Evolutionary conservation across 106 monocot genomes (phyloP).

Genomic region (Alisma plantagoaquatica): DNA sequence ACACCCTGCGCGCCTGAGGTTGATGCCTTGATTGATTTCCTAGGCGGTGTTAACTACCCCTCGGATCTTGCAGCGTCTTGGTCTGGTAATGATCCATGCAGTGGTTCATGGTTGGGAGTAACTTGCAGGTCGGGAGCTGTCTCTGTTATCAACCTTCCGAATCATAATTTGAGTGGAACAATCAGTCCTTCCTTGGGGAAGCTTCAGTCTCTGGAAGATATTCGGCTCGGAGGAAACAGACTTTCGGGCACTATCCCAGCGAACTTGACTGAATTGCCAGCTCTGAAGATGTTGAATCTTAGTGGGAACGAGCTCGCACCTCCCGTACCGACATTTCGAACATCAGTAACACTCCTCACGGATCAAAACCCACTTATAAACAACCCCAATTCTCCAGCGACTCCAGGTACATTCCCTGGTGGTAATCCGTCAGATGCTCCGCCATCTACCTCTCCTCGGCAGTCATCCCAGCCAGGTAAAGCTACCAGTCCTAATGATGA

Average conservation of each 20-base stretch:
- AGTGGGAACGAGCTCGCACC: conserved; percentile 54
- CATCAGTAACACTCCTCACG: conserved; percentile 26
- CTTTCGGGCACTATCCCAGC: conserved; percentile 49
- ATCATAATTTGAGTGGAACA: conserved; percentile 39
- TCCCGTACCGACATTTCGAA: conserved; percentile 48
- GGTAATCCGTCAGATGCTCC: background rate
- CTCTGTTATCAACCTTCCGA: conserved; percentile 26
- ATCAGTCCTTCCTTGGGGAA: conserved; percentile 50
- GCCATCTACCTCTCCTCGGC: no score
- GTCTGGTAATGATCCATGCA: conserved; percentile 67
- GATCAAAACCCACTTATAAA: conserved; percentile 39
- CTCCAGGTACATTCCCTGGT: no score
- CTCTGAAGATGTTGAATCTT: conserved; percentile 38
- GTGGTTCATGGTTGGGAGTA: conserved; percentile 32
- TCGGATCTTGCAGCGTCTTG: conserved; percentile 30
- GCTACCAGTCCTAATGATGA: no score
- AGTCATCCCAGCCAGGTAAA: no score
- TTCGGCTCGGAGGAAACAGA: conserved; percentile 50
- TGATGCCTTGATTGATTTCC: conserved; percentile 46
- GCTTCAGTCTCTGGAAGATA: conserved; percentile 27
- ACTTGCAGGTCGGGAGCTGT: conserved; percentile 37
- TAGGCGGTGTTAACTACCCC: conserved; percentile 46
- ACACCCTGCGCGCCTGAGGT: conserved; percentile 41
- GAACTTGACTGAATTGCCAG: conserved; percentile 34
- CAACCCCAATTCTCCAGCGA: background rate